Evolutionary conservation across 352 stramenopile species (phyloP), one percentile per base, ranked within the genome.

Genomic region (Pythium monospermum): DNA sequence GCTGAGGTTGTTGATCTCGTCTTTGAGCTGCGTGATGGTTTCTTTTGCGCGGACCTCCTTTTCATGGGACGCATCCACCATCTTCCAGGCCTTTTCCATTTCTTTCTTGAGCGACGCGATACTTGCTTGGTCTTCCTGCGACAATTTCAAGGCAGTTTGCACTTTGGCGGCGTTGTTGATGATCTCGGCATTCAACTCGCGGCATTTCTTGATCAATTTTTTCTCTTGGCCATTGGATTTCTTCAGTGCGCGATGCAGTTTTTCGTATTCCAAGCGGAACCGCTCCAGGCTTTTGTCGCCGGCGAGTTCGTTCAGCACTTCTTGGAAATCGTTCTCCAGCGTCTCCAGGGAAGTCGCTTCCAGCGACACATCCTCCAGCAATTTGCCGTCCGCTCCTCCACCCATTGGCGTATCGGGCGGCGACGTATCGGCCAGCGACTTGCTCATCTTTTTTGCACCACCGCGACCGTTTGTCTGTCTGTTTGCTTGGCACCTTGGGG

Each of bases 131-230:
- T 98, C 88, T 64, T 98, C 90, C 71, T 97, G 88, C 37, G 88
- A 91, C 38, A 98, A 75, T 65, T 98, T 97, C 27, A 98, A 72
- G 18, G 94, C 94, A 19, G 87, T 97, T 61, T 98, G 88, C 37
- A 98, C 90, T 57, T 98, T 98, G 28, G 91, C 87, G 21, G 90
- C 91, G 62, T 98, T 98, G 71, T 97, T 98, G 46, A 98, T 91
- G 50, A 98, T 97, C 69, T 98, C 92, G 15, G 82, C 84, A 60
- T 98, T 98, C 15, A 98, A 62, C 56, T 98, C 94, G 19, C 86
- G 80, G 56, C 91, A 97, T 58, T 98, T 98, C 57, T 97, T 96
- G 42, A 98, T 94, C 23, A 98, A 73, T 46, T 95, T 93, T 64
- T 98, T 97, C 74, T 98, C 94, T 61, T 98, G 94, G 1, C 80